Percentiles rank a stretch among this genome's conserved stretches.
These are phyloP conservation scores for Scedosporium apiospermum DNA, from an alignment of 2,329 filamentous ascomycete genomes.

Conservation along the genomic window DNA sequence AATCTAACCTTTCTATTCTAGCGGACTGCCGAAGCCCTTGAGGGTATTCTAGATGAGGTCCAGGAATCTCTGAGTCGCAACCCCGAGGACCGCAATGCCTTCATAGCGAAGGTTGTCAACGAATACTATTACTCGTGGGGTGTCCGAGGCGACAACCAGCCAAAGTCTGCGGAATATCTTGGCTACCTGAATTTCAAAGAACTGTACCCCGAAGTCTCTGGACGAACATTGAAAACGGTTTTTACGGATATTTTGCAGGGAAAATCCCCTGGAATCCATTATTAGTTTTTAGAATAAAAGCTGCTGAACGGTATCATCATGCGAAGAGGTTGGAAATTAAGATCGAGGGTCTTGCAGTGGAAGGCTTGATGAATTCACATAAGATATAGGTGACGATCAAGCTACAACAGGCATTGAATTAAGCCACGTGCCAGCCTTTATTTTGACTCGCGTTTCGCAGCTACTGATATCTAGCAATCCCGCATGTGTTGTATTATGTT, in stretches of 20 bases:
- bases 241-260: background rate
- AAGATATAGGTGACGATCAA: too few relatives aligned
- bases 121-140: conserved; percentile 37
- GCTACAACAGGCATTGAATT: too few relatives aligned
- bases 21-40: background rate
- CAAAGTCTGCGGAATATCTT: conserved; percentile 41
- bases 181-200: conserved; percentile 42
- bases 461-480: background rate
- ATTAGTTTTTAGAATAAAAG: background rate
- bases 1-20: background rate
- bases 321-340: too few relatives aligned
- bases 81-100: background rate
- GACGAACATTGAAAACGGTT: background rate
- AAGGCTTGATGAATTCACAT: too few relatives aligned
- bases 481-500: conserved; percentile 14
- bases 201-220: conserved; percentile 37
- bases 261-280: background rate
- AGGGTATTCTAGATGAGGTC: background rate
- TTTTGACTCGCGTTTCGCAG: too few relatives aligned
- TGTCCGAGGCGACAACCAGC: conserved; percentile 42
- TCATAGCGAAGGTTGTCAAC: background rate
- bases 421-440: too few relatives aligned
- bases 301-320: too few relatives aligned
- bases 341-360: too few relatives aligned
- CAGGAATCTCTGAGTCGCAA: background rate